Base-by-base conservation (phyloP, 345 rosid species). In the Tarenaya hassleriana region DNA sequence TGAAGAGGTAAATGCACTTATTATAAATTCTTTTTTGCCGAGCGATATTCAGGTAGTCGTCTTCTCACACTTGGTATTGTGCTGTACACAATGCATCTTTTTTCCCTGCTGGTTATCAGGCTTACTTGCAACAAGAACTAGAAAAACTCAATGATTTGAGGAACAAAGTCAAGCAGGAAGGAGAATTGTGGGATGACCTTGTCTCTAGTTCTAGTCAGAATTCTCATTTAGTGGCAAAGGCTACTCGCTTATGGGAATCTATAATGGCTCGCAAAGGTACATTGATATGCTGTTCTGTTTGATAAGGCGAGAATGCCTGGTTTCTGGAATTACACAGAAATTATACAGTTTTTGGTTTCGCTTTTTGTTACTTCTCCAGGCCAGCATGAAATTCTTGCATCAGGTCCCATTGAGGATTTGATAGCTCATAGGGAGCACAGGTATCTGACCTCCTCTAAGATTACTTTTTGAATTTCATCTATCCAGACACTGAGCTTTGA, bases 401-500 rank as follows among this genome's bases (percentile, higher is more conserved):
- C 97, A 18, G 98, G 98, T 46, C 98, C 98, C 34, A 88, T 92
- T 60, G 98, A 92, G 74, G 98, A 92, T 63, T 74, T 92, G 64
- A 88, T 92, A 61, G 97, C 97, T 67, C 98, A 88, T 53, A 77
- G 98, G 50, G 99, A 92, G 73, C 99, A 92, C 73, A 88, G 99
- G 99, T 83, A 76, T 68, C 14, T 61, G 60, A 39, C 69, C 3
- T 42, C 50, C 15, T 49, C 1, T 43, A 32, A 43, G 12, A 32
- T 12, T 10, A 55, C 7, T 0, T 10, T 31, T 21, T 49, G 38
- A 31, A 20, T 42, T 46, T 21, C 35, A 55, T 62, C 45, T 58
- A 24, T 41, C 19, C 34, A 16, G 21, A 34, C 52, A 38, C 60
- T 76, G 39, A 62, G 15, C n/a, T 34, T 29, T 66, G 24, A 20